Evolutionary conservation across 805 yeast genomes (phyloP), one percentile per base, ranked within the genome.

Genomic region (Candida rishiriensis): DNA sequence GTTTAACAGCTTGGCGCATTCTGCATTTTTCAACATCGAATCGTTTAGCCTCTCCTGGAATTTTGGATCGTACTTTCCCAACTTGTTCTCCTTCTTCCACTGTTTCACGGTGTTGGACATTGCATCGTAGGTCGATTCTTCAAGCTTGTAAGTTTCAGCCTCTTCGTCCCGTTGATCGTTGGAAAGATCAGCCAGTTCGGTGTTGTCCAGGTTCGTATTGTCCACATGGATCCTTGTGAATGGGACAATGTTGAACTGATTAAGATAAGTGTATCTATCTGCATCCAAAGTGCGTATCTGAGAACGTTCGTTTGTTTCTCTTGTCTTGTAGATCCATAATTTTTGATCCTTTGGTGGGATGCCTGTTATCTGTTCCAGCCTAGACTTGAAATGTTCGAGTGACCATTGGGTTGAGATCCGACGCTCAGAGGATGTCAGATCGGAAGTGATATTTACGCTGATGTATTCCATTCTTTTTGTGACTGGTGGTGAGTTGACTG

Each of bases 331-430:
- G 32, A 77, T 61, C 43, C 70, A 70, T 13, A 82, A 56, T 13
- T 64, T 65, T 56, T 83, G 95, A 46, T 60, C 66, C 12, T 56
- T 48, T 3, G 87, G 83, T 4, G 81, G 78, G 26, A 88, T 76
- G 2, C 96, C 96, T 0, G 95, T 85, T 48, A 86, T 77, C 31
- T 69, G 71, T 54, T 85, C 93, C 10, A 88, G 61, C 44, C 76
- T 72, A 34, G 62, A 50, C 50, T 78, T 75, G 40, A 87, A 70
- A 48, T 76, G 65, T 7, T 61, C 62, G 13, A 85, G 43, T 0
- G 77, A 61, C 90, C 91, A 85, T 33, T 69, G 71, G 0, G 79
- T 75, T 0, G 84, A 76, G 28, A 88, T 64, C 35, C 85, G 65
- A 42, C 90, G 65, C 56, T 85, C 90, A 2, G 93, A 80, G 9